Percentiles rank a stretch among this genome's conserved stretches.
phyloP scores from a whole-genome alignment of 768 basidiomycete species.

The Russula emetica region DNA sequence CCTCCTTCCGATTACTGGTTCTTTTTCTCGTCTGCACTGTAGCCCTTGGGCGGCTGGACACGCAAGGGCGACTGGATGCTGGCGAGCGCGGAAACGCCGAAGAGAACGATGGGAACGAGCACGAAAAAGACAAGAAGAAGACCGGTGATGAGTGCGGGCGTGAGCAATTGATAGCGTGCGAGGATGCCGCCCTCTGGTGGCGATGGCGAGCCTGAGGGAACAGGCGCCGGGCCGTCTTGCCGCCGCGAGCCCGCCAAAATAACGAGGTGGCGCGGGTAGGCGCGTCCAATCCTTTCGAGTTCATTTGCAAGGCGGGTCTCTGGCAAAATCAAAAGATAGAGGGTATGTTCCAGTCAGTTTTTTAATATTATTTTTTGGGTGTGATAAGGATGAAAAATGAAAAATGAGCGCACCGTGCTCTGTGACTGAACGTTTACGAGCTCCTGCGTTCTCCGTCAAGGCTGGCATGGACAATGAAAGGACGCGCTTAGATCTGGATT shows the following conservation, averaged over 20 bases:
- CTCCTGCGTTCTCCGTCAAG: constrained; percentile 39
- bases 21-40: constrained; percentile 69
- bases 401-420: constrained; percentile 49
- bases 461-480: constrained; percentile 53
- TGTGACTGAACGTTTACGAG: constrained; percentile 47
- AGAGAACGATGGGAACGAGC: constrained; percentile 58
- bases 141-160: constrained; percentile 64
- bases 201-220: constrained; percentile 30
- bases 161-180: constrained; percentile 70
- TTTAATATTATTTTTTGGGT: no score
- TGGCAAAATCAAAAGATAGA: constrained; percentile 28
- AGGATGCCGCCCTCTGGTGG: constrained; percentile 56
- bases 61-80: constrained; percentile 70
- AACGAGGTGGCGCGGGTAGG: constrained; percentile 60
- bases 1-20: constrained; percentile 44
- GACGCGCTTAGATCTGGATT: constrained; percentile 46
- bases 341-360: background rate
- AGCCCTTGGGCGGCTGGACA: constrained; percentile 61
- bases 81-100: constrained; percentile 62
- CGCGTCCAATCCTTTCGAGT: constrained; percentile 45
- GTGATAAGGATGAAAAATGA: background rate
- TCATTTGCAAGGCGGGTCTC: constrained; percentile 46
- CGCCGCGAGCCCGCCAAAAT: constrained; percentile 58
- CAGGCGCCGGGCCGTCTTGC: constrained; percentile 35
- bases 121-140: constrained; percentile 65